These are phyloP conservation scores for Pleurotus giganteus DNA, from an alignment of 768 basidiomycete genomes.

Conservation along the genomic window DNA sequence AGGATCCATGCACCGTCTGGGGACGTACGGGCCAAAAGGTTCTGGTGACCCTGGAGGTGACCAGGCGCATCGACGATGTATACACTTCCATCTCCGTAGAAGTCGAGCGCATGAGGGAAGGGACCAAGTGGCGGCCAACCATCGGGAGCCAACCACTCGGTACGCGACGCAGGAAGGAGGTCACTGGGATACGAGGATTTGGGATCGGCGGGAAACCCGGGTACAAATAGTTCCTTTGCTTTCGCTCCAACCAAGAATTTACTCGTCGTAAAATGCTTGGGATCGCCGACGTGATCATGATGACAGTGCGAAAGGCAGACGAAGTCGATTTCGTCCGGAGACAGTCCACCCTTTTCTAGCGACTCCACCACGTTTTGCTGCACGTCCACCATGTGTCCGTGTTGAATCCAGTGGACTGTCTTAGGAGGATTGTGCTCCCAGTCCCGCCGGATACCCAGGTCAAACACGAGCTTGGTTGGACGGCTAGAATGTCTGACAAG, in stretches of 20 bases:
- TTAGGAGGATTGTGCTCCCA: constrained; percentile 38
- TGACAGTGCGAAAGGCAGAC: constrained; percentile 54
- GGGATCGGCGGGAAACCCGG: constrained; percentile 43
- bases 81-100: constrained; percentile 55
- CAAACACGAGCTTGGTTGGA: constrained; percentile 44
- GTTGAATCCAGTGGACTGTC: constrained; percentile 25
- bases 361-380: constrained; percentile 45
- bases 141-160: constrained; percentile 30
- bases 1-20: constrained; percentile 53
- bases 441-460: constrained; percentile 54
- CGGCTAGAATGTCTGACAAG: constrained; percentile 45
- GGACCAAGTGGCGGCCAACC: constrained; percentile 44
- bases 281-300: constrained; percentile 54
- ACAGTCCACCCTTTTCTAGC: constrained; percentile 45
- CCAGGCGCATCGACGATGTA: constrained; percentile 60
- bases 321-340: constrained; percentile 39
- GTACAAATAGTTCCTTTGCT: constrained; percentile 29
- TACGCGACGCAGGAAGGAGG: constrained; percentile 36
- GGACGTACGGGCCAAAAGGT: constrained; percentile 52
- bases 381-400: constrained; percentile 21
- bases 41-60: constrained; percentile 55
- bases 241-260: constrained; percentile 47
- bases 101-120: constrained; percentile 50
- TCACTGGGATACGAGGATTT: constrained; percentile 27
- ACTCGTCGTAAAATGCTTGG: constrained; percentile 41